phyloP scores from a whole-genome alignment of 805 yeast genomes.

The Saccharomycopsis sp. region DNA sequence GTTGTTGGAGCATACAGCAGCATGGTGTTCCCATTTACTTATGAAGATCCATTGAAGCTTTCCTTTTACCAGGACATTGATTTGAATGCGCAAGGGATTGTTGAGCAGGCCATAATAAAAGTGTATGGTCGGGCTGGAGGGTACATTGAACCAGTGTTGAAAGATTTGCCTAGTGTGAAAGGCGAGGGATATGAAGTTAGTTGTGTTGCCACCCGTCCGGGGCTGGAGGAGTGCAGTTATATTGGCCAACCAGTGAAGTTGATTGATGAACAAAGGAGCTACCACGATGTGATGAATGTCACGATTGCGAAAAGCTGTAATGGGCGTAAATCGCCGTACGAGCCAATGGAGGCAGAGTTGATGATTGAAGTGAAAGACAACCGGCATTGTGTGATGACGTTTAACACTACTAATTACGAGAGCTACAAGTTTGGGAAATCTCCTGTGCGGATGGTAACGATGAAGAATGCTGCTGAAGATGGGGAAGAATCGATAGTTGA shows the following conservation, averaged over 20 bases:
- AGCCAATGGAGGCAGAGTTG: constrained; percentile 58
- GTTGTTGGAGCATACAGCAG: constrained; percentile 32
- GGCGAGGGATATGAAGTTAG: constrained; percentile 23
- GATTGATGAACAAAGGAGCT: constrained; percentile 29
- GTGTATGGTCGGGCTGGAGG: neutral
- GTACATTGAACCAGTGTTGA: constrained; percentile 34
- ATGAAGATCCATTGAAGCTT: constrained; percentile 57
- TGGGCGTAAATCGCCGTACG: constrained; percentile 38
- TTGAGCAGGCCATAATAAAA: too few relatives aligned
- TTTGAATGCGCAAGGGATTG: constrained; percentile 26
- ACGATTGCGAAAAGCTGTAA: constrained; percentile 37
- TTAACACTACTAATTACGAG: constrained; percentile 40
- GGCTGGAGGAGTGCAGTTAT: constrained; percentile 46
- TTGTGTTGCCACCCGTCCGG: constrained; percentile 35
- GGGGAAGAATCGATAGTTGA: too few relatives aligned
- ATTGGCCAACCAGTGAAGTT: constrained; percentile 41
- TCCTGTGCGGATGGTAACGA: constrained; percentile 56
- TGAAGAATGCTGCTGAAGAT: constrained; percentile 32
- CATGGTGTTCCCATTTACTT: constrained; percentile 50
- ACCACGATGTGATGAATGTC: constrained; percentile 39
- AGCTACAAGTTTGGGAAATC: constrained; percentile 32
- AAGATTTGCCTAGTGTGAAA: constrained; percentile 60
- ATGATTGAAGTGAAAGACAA: constrained; percentile 49
- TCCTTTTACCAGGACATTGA: constrained; percentile 59
- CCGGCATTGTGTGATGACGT: constrained; percentile 54